Base-by-base conservation (phyloP, 192 early-diverging fungal genomes). In the Chytriomyces sp. region DNA sequence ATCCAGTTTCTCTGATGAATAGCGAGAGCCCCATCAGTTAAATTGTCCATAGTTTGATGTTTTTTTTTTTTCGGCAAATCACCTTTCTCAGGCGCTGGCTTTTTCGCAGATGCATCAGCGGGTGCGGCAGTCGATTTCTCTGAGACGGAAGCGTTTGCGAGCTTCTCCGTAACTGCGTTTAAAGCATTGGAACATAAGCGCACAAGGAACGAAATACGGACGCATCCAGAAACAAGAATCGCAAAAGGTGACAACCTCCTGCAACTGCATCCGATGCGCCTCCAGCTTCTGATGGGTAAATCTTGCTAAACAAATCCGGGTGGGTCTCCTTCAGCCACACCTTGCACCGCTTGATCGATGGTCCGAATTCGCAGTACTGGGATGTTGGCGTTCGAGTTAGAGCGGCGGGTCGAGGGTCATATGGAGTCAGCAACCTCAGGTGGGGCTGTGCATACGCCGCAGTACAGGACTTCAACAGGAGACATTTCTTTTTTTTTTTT, bases 311-410 rank as follows among this genome's bases (percentile, higher is more conserved):
- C 46, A 92, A 61, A 2, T 83, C 86, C 16, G 89, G 79, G 61
- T 95, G 79, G 6, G 85, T 83, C 24, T 83, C 82, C 44, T 85
- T 78, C 46, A 96, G 84, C 94, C 93, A 95, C 62, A 84, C 73
- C 75, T 94, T 91, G 82, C 94, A 98, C 77, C 93, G 92, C 67
- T 92, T 90, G 50, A 87, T 82, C 18, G 93, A 91, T 28, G 92
- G 90, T n/a, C 91, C 89, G 69, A 93, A 96, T 86, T 94, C 94
- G 86, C 96, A 98, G 84, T 94, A 98, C 93, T 94, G 23, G 8
- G 75, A 20, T 44, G 6, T n/a, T 23, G 13, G 61, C n/a, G 50
- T 13, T 62, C 13, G 46, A 6, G 48, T 20, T 6, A 64, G 9
- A 45, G 44, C 28, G 50, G 6, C 2, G 35, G 69, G 45, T 26